Base-by-base conservation (phyloP, 345 rosid species). In the Firmiana major region DNA sequence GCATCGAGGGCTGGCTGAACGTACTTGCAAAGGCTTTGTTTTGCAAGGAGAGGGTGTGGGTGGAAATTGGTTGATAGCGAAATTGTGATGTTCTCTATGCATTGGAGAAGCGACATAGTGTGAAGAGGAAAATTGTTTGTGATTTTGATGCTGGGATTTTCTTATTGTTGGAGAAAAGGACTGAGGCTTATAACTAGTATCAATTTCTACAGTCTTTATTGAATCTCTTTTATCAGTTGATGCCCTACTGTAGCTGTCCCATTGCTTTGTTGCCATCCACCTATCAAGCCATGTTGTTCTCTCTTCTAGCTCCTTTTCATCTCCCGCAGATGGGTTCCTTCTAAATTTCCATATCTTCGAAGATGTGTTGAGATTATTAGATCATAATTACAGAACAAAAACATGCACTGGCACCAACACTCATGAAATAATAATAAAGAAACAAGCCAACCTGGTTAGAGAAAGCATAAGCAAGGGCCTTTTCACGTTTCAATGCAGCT, bases 231-330 rank as follows among this genome's bases (percentile, higher is more conserved):
- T 79, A 60, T 88, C 90, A 38, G 77, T 81, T 63, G 90, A 89
- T 48, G 81, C 77, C 75, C 86, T 81, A 51, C 83, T 75, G 66
- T 79, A 73, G 42, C 68, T 79, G 48, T 90, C 95, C 92, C 90
- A 89, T 79, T 81, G 90, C 86, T 89, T 91, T 24, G 97, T 78
- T 3, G 91, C 94, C 93, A 88, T 92, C 97, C 97, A 91, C 24
- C 88, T 87, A 46, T 92, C 91, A 22, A 94, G 91, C 98, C 97
- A 94, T 73, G 84, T 82, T 6, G 86, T 81, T 85, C 90, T 87
- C 45, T 89, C 90, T 21, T 86, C 85, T 70, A 85, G 26, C 69
- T 89, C 92, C 49, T 49, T 51, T 34, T 87, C 93, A 3, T 89
- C 88, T 36, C 91, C 94, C 3, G 76, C 75, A n/a, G 92, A 91